phyloP scores from a whole-genome alignment of 768 basidiomycete genomes.

The Mycena crocata region DNA sequence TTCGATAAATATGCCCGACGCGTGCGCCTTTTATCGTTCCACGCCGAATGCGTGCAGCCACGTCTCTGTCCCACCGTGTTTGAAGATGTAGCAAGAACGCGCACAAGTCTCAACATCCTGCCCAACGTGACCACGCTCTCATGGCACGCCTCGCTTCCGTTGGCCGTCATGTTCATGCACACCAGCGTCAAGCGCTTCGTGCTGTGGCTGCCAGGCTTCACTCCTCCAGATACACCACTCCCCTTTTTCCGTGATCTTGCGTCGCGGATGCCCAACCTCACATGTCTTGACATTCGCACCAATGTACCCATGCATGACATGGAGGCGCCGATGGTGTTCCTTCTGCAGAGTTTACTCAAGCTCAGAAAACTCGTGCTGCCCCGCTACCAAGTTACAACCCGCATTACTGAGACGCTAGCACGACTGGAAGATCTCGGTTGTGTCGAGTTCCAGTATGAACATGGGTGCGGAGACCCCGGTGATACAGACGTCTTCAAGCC shows the following conservation, averaged over 20 bases:
- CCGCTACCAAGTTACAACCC: conserved; percentile 60
- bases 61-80: conserved; percentile 52
- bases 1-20: conserved; percentile 67
- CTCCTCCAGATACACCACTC: neutral
- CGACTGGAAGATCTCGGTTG: conserved; percentile 53
- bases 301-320: conserved; percentile 52
- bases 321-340: conserved; percentile 51
- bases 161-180: conserved; percentile 69
- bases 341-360: conserved; percentile 55
- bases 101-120: conserved; percentile 63
- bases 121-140: conserved; percentile 65
- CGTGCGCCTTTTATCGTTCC: conserved; percentile 52
- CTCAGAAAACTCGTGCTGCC: conserved; percentile 64
- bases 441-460: conserved; percentile 67
- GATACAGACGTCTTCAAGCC: conserved; percentile 62
- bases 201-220: conserved; percentile 40
- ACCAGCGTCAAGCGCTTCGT: conserved; percentile 55
- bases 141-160: conserved; percentile 53
- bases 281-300: conserved; percentile 59
- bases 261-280: conserved; percentile 64
- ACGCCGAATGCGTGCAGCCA: conserved; percentile 31
- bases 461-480: conserved; percentile 57
- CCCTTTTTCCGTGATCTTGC: conserved; percentile 52
- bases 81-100: conserved; percentile 68
- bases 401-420: conserved; percentile 60